These are phyloP conservation scores for Xerocomus nothofagi DNA, from an alignment of 1,284 basidiomycete genomes.

Conservation along the genomic window DNA sequence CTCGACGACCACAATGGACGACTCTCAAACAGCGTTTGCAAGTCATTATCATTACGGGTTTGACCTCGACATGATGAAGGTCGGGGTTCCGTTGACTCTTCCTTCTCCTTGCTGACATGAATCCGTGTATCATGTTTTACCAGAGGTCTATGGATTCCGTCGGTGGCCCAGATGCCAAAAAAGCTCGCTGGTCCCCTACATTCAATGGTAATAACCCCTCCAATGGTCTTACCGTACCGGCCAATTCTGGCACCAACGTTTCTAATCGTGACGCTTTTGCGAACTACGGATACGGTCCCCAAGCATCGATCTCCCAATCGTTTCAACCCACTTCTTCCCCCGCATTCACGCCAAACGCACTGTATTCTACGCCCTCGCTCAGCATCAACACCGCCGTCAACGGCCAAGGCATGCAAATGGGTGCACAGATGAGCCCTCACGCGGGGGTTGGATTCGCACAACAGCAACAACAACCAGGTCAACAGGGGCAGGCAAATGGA, in stretches of 20 bases:
- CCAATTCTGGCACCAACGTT: conserved; percentile 38
- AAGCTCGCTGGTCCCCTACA: conserved; percentile 81
- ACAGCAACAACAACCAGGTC: conserved; percentile 45
- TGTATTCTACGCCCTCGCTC: conserved; percentile 72
- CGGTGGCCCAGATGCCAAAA: conserved; percentile 81
- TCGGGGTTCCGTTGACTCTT: conserved; percentile 30
- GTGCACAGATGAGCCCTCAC: conserved; percentile 64
- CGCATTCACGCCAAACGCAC: conserved; percentile 44
- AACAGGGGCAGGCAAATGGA: conserved; percentile 42
- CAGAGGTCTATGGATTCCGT: conserved; percentile 79
- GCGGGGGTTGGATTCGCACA: conserved; percentile 46
- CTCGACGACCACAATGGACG: conserved; percentile 57
- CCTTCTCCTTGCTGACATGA: conserved; percentile 2
- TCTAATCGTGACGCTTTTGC: conserved; percentile 68
- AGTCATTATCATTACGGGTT: conserved; percentile 68
- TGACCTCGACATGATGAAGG: conserved; percentile 89
- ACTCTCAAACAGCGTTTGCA: conserved; percentile 67
- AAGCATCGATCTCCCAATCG: conserved; percentile 59
- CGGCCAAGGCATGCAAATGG: conserved; percentile 45
- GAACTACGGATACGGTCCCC: conserved; percentile 81
- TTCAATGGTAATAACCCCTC: conserved; percentile 44
- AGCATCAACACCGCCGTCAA: conserved; percentile 63
- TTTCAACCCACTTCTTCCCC: conserved; percentile 47
- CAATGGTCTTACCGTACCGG: conserved; percentile 31
- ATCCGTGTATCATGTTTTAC: not conserved